Conservation (phyloP, 371 early-diverging fungal species). For the Furculomyces boomerangus region DNA sequence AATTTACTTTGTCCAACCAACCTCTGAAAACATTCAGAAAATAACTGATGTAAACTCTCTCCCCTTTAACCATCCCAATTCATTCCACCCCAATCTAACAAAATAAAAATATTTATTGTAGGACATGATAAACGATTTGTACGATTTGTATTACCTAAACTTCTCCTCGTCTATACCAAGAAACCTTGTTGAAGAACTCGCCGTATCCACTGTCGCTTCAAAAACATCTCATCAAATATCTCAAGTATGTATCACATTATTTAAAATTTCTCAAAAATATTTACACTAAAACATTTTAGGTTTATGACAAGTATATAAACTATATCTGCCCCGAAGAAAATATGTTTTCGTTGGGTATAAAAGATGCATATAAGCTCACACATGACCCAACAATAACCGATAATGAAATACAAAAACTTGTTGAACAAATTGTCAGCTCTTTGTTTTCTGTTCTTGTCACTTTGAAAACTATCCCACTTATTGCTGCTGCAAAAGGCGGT, state of each 20-base stretch:
- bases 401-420: constrained; percentile 47
- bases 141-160: constrained; percentile 91
- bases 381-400: constrained; percentile 69
- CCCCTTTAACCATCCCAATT: background rate
- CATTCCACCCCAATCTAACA: background rate
- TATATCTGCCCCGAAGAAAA: constrained; percentile 83
- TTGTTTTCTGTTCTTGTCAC: constrained; percentile 89
- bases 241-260: constrained; percentile 25
- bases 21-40: constrained; percentile 55
- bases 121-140: constrained; percentile 82
- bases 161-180: constrained; percentile 81
- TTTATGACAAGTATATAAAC: constrained; percentile 94
- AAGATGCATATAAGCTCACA: constrained; percentile 54
- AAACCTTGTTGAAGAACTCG: constrained; percentile 84
- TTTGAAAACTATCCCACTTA: constrained; percentile 66
- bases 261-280: background rate
- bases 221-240: constrained; percentile 55
- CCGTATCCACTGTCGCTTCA: constrained; percentile 48
- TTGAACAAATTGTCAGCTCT: constrained; percentile 56
- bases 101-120: constrained; percentile 7
- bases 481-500: constrained; percentile 74
- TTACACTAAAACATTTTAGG: constrained; percentile 8
- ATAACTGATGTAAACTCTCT: background rate
- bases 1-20: constrained; percentile 92
- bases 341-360: constrained; percentile 85